Evolutionary conservation across 176 grass and related monocot species (phyloP), one percentile per base, ranked within the genome.

Genomic region (Alopecurus myosuroides): DNA sequence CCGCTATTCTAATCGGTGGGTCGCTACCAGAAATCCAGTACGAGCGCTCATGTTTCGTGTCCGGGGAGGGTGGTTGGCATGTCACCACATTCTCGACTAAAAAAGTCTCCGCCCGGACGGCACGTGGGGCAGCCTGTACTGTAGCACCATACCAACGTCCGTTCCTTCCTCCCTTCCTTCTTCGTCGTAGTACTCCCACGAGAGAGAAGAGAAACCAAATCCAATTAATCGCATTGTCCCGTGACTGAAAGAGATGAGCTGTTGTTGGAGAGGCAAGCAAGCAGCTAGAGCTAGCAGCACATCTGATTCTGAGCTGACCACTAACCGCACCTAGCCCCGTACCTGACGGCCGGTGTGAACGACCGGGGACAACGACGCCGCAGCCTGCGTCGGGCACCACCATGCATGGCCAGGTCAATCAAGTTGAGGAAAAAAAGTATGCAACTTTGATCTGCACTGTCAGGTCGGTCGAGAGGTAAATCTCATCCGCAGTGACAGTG

Each of bases 61-160:
- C 11, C 13, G 23, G 44, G 15, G 36, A 14, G 26, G 79, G 74
- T 86, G 9, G 88, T 78, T 90, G 79, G 55, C 36, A 56, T 23
- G 79, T 86, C 84, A 74, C 74, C 26, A 1, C 20, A 2, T 10
- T 51, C 26, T n/a, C 26, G 74, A 22, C 74, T 78, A 45, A 78
- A 18, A 83, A 58, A 79, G 84, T 67, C 65, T 18, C n/a, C n/a
- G n/a, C n/a, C n/a, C 39, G 52, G 78, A 55, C 80, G 62, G 56
- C 78, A 50, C 22, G 73, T 78, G 84, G 79, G 46, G 45, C 74
- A 90, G 55, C 35, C 84, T 79, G 88, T 73, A 76, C 64, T 3
- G n/a, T n/a, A n/a, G 52, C 3, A 53, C n/a, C n/a, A 25, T 61
- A 23, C 57, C 57, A 30, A n/a, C n/a, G n/a, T n/a, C n/a, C n/a